Conservation (phyloP, 768 basidiomycete species). For the Boletus edulis region DNA sequence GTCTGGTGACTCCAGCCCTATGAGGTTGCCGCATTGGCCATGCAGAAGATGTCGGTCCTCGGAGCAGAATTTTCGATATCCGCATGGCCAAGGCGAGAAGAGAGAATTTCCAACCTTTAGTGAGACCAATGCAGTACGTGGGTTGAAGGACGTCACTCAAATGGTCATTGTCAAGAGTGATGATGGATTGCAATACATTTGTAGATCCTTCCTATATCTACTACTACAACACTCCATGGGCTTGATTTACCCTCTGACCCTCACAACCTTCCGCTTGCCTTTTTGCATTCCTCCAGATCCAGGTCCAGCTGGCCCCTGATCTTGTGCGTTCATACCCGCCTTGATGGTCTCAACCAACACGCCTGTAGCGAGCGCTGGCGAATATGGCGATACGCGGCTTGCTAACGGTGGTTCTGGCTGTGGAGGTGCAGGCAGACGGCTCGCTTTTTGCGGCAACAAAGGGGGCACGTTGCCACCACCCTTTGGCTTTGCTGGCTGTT, state of each 20-base stretch:
- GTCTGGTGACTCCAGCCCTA: too few species aligned
- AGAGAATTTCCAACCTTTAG: too few species aligned
- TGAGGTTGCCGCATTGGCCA: too few species aligned
- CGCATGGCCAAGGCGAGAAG: too few species aligned
- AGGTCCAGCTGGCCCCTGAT: conserved; percentile 42
- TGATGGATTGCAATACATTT: conserved; percentile 18
- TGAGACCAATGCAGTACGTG: too few species aligned
- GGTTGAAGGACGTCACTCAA: too few species aligned
- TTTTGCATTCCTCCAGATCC: conserved; percentile 44
- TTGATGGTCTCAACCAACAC: conserved; percentile 82
- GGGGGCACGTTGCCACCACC: conserved; percentile 33
- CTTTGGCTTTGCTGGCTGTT: conserved; percentile 50
- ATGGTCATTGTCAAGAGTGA: neutral
- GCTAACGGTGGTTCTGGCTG: conserved; percentile 71
- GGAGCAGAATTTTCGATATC: too few species aligned
- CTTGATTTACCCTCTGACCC: conserved; percentile 54
- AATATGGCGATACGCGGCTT: conserved; percentile 75
- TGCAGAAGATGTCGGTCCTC: too few species aligned
- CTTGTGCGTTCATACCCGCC: conserved; percentile 74
- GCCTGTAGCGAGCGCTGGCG: conserved; percentile 73
- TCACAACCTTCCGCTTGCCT: conserved; percentile 78
- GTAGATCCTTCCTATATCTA: conserved; percentile 15
- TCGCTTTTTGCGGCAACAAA: conserved; percentile 24
- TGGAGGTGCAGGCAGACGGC: conserved; percentile 69
- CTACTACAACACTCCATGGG: neutral